phyloP scores from a whole-genome alignment of 2,329 filamentous ascomycete genomes.

The Fusarium luffae region DNA sequence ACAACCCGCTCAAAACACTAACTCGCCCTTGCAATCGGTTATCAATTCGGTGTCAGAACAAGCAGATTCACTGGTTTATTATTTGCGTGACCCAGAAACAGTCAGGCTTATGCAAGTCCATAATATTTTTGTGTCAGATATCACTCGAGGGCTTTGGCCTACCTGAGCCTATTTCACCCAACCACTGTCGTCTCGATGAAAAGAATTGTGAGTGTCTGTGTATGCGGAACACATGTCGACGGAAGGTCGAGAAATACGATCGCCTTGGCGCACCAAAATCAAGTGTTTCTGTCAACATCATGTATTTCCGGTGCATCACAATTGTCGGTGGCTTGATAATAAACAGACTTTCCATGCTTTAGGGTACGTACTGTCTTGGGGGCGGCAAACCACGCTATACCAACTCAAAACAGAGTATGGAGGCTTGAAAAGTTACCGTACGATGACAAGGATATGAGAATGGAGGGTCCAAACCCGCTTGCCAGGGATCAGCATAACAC shows the following conservation, averaged over 20 bases:
- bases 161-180: background rate
- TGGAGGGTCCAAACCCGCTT: slow-evolving; percentile 29
- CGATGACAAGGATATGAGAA: slow-evolving; percentile 28
- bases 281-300: slow-evolving; percentile 21
- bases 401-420: slow-evolving; percentile 35
- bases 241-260: background rate
- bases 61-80: slow-evolving; percentile 22
- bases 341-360: slow-evolving; percentile 18
- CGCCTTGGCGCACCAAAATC: slow-evolving; percentile 1
- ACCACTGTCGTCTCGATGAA: background rate
- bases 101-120: background rate
- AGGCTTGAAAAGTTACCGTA: slow-evolving; percentile 17
- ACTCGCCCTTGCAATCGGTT: slow-evolving; percentile 22
- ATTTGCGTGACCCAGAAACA: slow-evolving; percentile 10
- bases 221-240: background rate
- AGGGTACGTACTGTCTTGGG: slow-evolving; percentile 19
- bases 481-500: slow-evolving; percentile 37
- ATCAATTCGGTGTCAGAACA: slow-evolving; percentile 29
- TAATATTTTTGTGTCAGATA: slow-evolving; percentile 1
- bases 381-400: slow-evolving; percentile 20
- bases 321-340: slow-evolving; percentile 23
- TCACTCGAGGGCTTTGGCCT: background rate
- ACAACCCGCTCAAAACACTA: slow-evolving; percentile 10
- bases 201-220: background rate
- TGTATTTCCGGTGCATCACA: slow-evolving; percentile 8